Base-by-base conservation (phyloP, 257 asterid genomes). In the Solanum microdontum region DNA sequence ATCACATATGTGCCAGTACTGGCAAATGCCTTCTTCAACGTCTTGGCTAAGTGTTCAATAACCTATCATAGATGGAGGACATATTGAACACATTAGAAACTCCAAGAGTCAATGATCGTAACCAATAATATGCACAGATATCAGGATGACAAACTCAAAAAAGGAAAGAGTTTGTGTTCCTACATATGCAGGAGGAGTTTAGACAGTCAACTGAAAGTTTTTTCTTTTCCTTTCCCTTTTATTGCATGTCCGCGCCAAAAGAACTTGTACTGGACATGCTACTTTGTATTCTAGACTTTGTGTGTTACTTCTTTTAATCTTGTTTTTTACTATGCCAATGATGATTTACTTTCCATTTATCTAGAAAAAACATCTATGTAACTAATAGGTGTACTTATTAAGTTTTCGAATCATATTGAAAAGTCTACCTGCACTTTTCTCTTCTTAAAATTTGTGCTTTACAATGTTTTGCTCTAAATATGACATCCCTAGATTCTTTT, bases 11-110 rank as follows among this genome's bases (percentile, higher is more conserved):
- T 37, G 98, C 99, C 8, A 94, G 92, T 32, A 95, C 98, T 95
- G 99, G 85, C 98, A 97, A 55, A 97, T 97, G 21, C 98, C 99
- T 93, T 97, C 99, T 89, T 95, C 98, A 14, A 95, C 93, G 6
- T 95, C 99, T 90, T 94, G 97, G 87, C 95, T 91, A 28, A 94
- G 94, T 55, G 90, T 92, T 88, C 93, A 95, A 87, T 86, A 97
- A 58, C 99, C 99, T 97, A 82, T 79, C 84, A 70, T 13, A 11
- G 86, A 43, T 88, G 37, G 45, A 70, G 28, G 11, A 58, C 51
- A 40, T 2, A 36, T 88, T 48, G 75, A 88, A 12, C 40, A 77
- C 82, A 19, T 43, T 12, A 72, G 58, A 87, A 10, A 13, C 84
- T 72, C 19, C 33, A 36, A 21, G 48, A 39, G 62, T 40, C 60